A percentile compares a stretch with the other conserved stretches of the same genome.
Conservation (phyloP, 768 basidiomycete genomes). For the Lepiota venenata region DNA sequence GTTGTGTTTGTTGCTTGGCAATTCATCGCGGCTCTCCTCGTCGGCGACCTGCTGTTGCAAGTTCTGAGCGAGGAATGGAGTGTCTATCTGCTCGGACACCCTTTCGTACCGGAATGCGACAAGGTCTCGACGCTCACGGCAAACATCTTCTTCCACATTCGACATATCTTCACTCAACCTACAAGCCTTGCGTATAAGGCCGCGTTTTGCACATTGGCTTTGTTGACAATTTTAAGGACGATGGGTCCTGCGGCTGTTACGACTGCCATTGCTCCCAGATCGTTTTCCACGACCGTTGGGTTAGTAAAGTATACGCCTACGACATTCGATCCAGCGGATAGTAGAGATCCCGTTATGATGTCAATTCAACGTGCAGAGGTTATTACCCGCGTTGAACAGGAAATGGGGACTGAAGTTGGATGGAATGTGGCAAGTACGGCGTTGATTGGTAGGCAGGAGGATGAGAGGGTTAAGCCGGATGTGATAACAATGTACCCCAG, state of each 20-base stretch:
- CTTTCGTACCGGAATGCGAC: neutral
- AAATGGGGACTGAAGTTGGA: neutral
- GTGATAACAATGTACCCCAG: slow-evolving; percentile 1
- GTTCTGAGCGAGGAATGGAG: slow-evolving; percentile 6
- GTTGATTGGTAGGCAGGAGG: slow-evolving; percentile 5
- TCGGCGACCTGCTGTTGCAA: slow-evolving; percentile 4
- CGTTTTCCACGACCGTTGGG: neutral
- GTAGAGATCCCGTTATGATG: neutral
- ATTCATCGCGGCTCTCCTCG: slow-evolving; percentile 3
- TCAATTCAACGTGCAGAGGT: slow-evolving; percentile 5
- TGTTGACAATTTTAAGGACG: slow-evolving; percentile 3
- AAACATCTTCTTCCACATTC: slow-evolving; percentile 1
- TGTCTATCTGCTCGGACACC: neutral
- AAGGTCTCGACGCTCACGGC: slow-evolving; percentile 2
- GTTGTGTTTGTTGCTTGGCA: slow-evolving; percentile 8
- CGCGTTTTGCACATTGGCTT: neutral
- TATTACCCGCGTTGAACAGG: neutral
- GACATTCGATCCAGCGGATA: slow-evolving; percentile 1
- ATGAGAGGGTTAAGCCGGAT: neutral
- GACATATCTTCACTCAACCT: neutral
- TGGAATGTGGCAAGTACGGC: neutral
- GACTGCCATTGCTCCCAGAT: neutral
- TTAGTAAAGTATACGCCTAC: neutral
- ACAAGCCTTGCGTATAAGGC: slow-evolving; percentile 5
- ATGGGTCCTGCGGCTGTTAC: slow-evolving; percentile 3